Base-by-base conservation (phyloP, 1,284 basidiomycete species). In the Trametes sp. region DNA sequence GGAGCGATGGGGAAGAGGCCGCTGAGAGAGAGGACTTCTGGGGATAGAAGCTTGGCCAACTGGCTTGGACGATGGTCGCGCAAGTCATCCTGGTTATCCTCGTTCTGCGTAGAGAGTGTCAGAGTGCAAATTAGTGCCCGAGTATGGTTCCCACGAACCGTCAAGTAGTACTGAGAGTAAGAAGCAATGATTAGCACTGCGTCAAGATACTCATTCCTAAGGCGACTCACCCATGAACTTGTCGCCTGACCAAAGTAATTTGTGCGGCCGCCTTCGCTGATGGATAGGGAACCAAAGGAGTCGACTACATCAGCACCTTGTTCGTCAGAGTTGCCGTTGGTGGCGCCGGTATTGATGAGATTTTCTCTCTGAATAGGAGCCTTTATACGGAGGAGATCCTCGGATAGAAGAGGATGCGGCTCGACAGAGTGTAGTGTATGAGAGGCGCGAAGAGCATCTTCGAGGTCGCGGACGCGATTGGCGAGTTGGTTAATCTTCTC, bases 401-500 rank as follows among this genome's bases (percentile, higher is more conserved):
- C 89, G 9, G 83, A 69, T 0, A 93, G 79, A 11, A 93, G 79
- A 3, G 87, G 87, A 64, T 93, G 90, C 4, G 74, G 77, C 16
- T 90, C 88, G n/a, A 76, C 60, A 0, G 89, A 84, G n/a, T 87
- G 73, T 45, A 82, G 80, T 7, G 80, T 73, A 70, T 93, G 89
- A 0, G 87, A 83, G 2, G 77, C 69, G 36, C 88, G 82, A 31
- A 94, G 77, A 9, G 80, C 87, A 68, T 93, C 90, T 72, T 94
- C 92, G n/a, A 94, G 82, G 57, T 92, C 86, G 57, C 90, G 84
- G 23, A 93, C 87, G 50, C 92, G 89, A 63, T 78, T 85, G 45
- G 87, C 85, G 9, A 94, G 84, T 71, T 91, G 87, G 23, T 85
- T 80, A 60, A 94, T 93, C 75, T 93, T 92, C 75, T 92, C 90